phyloP scores from a whole-genome alignment of 495 filamentous ascomycete genomes.

The Darksidea phi region DNA sequence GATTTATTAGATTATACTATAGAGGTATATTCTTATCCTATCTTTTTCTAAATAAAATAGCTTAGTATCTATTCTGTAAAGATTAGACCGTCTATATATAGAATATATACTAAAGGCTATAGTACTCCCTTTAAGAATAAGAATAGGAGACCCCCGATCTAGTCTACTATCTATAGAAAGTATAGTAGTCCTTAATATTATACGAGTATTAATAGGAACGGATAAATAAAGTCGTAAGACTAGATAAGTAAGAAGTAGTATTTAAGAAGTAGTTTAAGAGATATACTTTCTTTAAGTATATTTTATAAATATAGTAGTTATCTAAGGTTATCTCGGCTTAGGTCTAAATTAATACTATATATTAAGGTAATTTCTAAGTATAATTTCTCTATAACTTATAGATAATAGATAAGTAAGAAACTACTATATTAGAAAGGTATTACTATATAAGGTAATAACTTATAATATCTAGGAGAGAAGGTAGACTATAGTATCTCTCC shows the following conservation, averaged over 20 bases:
- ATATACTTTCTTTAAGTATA: conserved; percentile 25
- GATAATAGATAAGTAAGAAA: conserved; percentile 55
- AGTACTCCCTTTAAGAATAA: conserved; percentile 15
- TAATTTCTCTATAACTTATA: conserved; percentile 24
- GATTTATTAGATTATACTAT: neutral
- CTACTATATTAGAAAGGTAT: conserved; percentile 54
- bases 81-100: conserved; percentile 2
- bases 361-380: conserved; percentile 14
- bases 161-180: neutral
- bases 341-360: conserved; percentile 33
- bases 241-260: conserved; percentile 4
- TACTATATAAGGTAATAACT: neutral
- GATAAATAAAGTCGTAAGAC: conserved; percentile 22
- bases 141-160: conserved; percentile 5
- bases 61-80: conserved; percentile 6
- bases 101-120: conserved; percentile 35
- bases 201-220: conserved; percentile 17
- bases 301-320: conserved; percentile 41
- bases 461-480: conserved; percentile 15
- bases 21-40: conserved; percentile 18
- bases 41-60: conserved; percentile 6
- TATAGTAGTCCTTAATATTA: neutral
- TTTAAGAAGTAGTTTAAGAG: no score
- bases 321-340: conserved; percentile 43
- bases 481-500: conserved; percentile 58